Conservation (phyloP, 2,329 filamentous ascomycete species). For the Phaeosphaeriaceae sp. region DNA sequence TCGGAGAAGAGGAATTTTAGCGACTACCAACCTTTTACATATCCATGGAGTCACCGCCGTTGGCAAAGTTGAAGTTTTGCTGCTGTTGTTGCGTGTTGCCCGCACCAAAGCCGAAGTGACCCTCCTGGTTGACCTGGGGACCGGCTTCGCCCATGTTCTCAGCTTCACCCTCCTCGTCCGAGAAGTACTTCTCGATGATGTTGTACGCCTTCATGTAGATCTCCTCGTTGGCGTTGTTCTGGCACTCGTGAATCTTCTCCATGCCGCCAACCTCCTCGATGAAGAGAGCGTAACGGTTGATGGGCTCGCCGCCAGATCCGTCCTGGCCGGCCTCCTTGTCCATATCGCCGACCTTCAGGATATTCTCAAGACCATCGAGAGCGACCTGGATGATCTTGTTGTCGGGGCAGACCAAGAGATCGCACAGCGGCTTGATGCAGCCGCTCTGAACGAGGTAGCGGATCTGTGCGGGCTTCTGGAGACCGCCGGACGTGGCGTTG, state of each 20-base stretch:
- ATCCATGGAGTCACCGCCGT: conserved; percentile 75
- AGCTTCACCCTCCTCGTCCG: conserved; percentile 87
- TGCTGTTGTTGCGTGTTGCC: conserved; percentile 65
- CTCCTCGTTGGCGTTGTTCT: conserved; percentile 99
- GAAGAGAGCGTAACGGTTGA: conserved; percentile 97
- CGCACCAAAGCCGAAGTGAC: conserved; percentile 80
- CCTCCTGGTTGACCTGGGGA: conserved; percentile 73
- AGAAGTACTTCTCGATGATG: conserved; percentile 99
- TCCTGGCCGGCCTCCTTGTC: conserved; percentile 88
- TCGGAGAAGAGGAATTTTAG: conserved; percentile 14
- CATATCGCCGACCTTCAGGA: conserved; percentile 98
- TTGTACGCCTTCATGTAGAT: conserved; percentile 99
- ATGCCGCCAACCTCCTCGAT: conserved; percentile 99
- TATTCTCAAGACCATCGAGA: conserved; percentile 97
- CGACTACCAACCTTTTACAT: conserved; percentile 60
- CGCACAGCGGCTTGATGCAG: conserved; percentile 96
- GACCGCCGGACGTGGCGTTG: conserved; percentile 94
- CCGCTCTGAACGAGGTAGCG: conserved; percentile 91
- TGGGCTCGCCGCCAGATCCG: conserved; percentile 64
- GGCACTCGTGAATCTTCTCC: conserved; percentile 99
- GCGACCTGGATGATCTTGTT: conserved; percentile 99
- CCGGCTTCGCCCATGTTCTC: conserved; percentile 81
- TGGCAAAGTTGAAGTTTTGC: conserved; percentile 94
- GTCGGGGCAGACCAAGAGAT: conserved; percentile 92
- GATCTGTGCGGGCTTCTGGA: conserved; percentile 99